These are phyloP conservation scores for Leccinum colubrinum DNA, from an alignment of 1,284 basidiomycete species.

Conservation along the genomic window DNA sequence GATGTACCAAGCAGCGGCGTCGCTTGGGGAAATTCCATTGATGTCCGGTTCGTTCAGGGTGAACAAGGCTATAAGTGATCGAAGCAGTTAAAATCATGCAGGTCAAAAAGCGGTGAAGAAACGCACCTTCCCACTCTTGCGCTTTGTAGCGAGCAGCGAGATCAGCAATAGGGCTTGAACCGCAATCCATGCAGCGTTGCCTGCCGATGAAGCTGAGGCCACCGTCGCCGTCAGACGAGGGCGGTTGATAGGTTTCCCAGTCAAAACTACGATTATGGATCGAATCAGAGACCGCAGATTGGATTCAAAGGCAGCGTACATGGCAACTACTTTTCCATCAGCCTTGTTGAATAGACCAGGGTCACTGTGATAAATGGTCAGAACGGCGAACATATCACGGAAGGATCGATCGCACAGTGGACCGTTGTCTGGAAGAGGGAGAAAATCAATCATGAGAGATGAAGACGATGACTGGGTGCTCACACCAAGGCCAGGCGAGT, in stretches of 20 bases:
- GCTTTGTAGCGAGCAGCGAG: constrained; percentile 31
- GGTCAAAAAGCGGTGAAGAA: not conserved
- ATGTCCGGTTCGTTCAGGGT: constrained; percentile 37
- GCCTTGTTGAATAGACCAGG: constrained; percentile 31
- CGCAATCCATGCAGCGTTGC: constrained; percentile 38
- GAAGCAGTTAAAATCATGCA: not conserved
- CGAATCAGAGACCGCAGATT: not conserved
- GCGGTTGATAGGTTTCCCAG: constrained; percentile 36
- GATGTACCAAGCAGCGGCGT: constrained; percentile 38
- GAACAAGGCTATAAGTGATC: constrained; percentile 31
- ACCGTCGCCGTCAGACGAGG: constrained; percentile 31
- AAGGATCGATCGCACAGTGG: constrained; percentile 15
- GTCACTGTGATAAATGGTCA: constrained; percentile 20
- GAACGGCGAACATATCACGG: not conserved
- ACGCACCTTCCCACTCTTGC: constrained; percentile 33
- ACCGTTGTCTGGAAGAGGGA: constrained; percentile 13
- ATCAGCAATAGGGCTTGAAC: constrained; percentile 35
- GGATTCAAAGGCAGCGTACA: constrained; percentile 18
- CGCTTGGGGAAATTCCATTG: constrained; percentile 24
- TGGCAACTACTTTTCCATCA: constrained; percentile 32
- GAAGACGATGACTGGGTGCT: not conserved
- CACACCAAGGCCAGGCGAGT: constrained; percentile 28
- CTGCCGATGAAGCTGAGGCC: constrained; percentile 38
- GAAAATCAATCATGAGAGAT: constrained; percentile 5
- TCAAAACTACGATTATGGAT: constrained; percentile 28